A percentile compares a stretch with the other conserved stretches of the same genome.
phyloP scores from a whole-genome alignment of 2,329 filamentous ascomycete genomes.

The Verticillium nubilum region DNA sequence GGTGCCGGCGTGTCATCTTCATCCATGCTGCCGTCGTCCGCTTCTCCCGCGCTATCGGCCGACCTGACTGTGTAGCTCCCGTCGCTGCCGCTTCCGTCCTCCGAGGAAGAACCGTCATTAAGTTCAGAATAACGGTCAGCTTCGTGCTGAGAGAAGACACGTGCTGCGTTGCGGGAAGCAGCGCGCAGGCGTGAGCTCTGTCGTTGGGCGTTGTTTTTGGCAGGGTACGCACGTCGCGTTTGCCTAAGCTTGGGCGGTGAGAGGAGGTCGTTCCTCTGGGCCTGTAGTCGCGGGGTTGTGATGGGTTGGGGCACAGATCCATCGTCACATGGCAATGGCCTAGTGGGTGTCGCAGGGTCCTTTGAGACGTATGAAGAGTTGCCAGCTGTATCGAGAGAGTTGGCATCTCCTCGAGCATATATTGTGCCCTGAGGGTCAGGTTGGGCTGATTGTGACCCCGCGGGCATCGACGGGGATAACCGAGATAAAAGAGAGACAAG shows the following conservation, averaged over 20 bases:
- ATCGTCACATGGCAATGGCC: not conserved
- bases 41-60: not conserved
- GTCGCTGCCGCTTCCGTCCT: not conserved
- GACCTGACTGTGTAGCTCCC: not conserved
- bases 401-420: not conserved
- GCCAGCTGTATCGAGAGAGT: not conserved
- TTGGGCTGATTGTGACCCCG: not conserved
- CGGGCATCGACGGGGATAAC: not conserved
- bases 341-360: not conserved
- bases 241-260: not conserved
- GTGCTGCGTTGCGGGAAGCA: not conserved
- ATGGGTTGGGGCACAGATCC: not conserved
- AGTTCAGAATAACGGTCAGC: not conserved
- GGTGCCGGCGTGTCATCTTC: slow-evolving; percentile 8
- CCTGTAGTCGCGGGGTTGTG: not conserved
- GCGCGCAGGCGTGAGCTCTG: not conserved
- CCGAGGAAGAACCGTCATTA: not conserved
- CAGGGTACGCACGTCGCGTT: not conserved
- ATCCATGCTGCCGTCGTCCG: not conserved
- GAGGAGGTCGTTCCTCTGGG: not conserved
- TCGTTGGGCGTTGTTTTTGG: not conserved
- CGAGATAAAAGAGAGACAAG: not conserved
- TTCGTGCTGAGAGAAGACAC: not conserved
- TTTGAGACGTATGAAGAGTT: not conserved
- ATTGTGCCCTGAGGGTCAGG: not conserved